phyloP scores from a whole-genome alignment of 2,329 filamentous ascomycete species.

The Cercospora sp. region DNA sequence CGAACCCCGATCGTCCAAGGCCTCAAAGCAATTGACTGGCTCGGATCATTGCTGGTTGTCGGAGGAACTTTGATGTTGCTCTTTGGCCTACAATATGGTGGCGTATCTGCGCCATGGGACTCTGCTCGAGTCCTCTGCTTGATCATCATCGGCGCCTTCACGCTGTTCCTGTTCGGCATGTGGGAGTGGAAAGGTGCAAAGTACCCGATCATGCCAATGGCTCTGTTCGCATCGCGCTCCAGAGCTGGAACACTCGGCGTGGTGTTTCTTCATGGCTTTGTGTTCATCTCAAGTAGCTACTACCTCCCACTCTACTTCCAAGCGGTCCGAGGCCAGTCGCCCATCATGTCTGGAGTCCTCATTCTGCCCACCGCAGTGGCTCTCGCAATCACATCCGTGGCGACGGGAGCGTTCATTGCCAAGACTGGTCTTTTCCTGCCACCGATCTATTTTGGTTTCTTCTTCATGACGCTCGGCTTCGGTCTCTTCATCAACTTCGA shows the following conservation, averaged over 20 bases:
- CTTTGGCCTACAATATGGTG: conserved; percentile 82
- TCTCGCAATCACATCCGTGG: conserved; percentile 37
- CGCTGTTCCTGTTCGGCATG: conserved; percentile 63
- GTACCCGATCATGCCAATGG: conserved; percentile 75
- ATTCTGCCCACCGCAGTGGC: conserved; percentile 40
- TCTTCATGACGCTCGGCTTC: conserved; percentile 42
- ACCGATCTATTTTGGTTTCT: conserved; percentile 51
- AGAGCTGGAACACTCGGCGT: conserved; percentile 66
- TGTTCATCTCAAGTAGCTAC: conserved; percentile 75
- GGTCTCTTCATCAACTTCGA: conserved; percentile 43
- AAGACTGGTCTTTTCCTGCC: conserved; percentile 52
- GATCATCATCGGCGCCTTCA: conserved; percentile 68
- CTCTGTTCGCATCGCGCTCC: conserved; percentile 65
- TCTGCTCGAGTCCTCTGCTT: conserved; percentile 75
- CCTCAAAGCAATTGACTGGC: conserved; percentile 65
- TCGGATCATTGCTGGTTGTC: conserved; percentile 66
- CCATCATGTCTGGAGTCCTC: conserved; percentile 70
- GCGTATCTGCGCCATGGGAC: conserved; percentile 71
- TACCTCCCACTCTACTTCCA: conserved; percentile 87
- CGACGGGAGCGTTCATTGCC: conserved; percentile 44
- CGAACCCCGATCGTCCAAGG: conserved; percentile 63
- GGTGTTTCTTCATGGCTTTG: conserved; percentile 71
- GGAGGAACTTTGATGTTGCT: conserved; percentile 83
- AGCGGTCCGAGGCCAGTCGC: conserved; percentile 65
- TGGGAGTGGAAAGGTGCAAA: conserved; percentile 72